These are phyloP conservation scores for Musa schizocarpa DNA, from an alignment of 176 grass and related monocot species.

Conservation along the genomic window DNA sequence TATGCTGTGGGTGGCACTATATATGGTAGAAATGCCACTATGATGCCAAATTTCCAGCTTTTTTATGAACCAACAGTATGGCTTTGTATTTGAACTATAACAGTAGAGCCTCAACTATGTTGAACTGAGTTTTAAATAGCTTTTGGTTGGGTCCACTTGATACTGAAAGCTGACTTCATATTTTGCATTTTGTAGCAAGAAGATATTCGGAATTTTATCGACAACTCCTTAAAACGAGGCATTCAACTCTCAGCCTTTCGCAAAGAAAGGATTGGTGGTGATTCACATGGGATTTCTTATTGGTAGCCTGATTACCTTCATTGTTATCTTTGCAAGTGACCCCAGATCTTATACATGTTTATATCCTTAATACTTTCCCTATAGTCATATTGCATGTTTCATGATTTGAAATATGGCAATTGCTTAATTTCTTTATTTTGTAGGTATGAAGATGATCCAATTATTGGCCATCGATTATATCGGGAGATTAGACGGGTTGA, in stretches of 20 bases:
- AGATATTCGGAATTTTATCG: conserved; percentile 79
- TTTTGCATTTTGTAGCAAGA: conserved; percentile 74
- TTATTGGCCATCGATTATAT: conserved; percentile 81
- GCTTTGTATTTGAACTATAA: background rate
- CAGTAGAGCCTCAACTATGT: background rate
- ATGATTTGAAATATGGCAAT: conserved; percentile 16
- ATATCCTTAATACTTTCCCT: background rate
- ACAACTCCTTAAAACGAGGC: conserved; percentile 70
- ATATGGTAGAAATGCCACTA: background rate
- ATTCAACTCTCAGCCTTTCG: conserved; percentile 55
- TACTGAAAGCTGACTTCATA: conserved; percentile 4
- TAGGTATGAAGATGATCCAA: conserved; percentile 88
- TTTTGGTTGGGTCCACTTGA: background rate
- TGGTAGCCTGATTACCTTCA: conserved; percentile 44
- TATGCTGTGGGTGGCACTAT: background rate
- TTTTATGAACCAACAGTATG: background rate
- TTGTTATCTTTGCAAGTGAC: background rate
- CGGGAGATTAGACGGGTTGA: conserved; percentile 83
- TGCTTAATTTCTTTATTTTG: conserved; percentile 12
- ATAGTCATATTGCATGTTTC: background rate
- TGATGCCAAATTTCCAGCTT: background rate
- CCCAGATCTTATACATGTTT: background rate
- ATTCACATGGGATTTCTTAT: conserved; percentile 87
- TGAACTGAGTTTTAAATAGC: background rate
- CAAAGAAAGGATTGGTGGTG: conserved; percentile 79